Conservation (phyloP, 257 asterid genomes). For the Verbena officinalis region DNA sequence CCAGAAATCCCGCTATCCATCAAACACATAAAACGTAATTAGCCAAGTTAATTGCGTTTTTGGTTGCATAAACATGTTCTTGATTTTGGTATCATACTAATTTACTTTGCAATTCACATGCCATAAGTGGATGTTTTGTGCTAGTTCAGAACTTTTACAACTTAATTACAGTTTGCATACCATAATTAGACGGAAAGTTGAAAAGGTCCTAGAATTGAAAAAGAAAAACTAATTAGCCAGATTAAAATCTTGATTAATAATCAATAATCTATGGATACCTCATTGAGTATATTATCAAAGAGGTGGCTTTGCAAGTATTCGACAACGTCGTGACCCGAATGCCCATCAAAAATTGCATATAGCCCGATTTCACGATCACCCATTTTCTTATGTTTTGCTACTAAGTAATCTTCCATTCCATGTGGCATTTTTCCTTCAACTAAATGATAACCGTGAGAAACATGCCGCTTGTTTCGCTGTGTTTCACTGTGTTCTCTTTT, state of each 20-base stretch:
- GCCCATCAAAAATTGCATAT: constrained; percentile 62
- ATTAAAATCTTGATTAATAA: constrained; percentile 2
- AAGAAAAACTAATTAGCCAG: no score
- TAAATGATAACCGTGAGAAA: constrained; percentile 43
- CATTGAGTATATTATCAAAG: constrained; percentile 43
- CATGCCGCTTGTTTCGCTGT: background rate
- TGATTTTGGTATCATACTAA: no score
- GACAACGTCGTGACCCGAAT: constrained; percentile 45
- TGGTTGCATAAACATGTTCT: no score
- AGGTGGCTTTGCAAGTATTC: constrained; percentile 49
- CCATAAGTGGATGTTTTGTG: no score
- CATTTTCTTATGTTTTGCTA: constrained; percentile 33
- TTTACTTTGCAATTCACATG: no score
- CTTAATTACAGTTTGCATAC: no score
- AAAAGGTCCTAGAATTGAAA: no score
- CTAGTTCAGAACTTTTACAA: no score
- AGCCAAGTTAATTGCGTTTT: background rate
- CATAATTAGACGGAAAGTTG: no score
- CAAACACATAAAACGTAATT: background rate
- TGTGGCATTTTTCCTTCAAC: constrained; percentile 57
- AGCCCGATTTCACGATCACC: constrained; percentile 43
- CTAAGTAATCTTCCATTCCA: constrained; percentile 57
- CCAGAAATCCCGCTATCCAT: constrained; percentile 48
- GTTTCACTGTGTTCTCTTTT: background rate
- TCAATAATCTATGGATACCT: constrained; percentile 32